These are phyloP conservation scores for Avicennia marina DNA, from an alignment of 257 asterid species.

Conservation along the genomic window DNA sequence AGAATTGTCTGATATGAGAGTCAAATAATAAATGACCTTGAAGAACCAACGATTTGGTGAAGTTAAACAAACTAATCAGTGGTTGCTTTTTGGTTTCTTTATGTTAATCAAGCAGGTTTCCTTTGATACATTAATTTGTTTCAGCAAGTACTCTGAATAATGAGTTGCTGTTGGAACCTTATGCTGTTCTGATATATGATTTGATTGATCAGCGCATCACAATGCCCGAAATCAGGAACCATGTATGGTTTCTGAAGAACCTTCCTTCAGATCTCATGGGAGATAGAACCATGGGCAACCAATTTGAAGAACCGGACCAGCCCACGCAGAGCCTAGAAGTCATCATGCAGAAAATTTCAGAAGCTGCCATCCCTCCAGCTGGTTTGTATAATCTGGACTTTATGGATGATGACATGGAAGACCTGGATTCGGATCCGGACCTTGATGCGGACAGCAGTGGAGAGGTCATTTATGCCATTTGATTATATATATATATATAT, in stretches of 20 bases:
- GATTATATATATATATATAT: too few species aligned
- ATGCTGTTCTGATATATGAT: not conserved
- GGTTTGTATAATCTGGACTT: constrained; percentile 56
- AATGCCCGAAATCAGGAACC: constrained; percentile 66
- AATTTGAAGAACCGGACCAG: constrained; percentile 80
- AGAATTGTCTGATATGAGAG: too few species aligned
- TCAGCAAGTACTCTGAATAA: too few species aligned
- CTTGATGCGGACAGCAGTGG: constrained; percentile 90
- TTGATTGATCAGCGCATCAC: constrained; percentile 27
- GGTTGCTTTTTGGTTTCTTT: too few species aligned
- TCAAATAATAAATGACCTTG: too few species aligned
- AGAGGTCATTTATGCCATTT: constrained; percentile 77
- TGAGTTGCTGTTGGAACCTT: not conserved
- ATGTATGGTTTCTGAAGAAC: constrained; percentile 75
- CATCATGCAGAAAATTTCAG: constrained; percentile 82
- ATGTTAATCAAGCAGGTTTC: too few species aligned
- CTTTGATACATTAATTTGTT: too few species aligned
- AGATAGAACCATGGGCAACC: constrained; percentile 48
- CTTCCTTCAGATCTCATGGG: constrained; percentile 88
- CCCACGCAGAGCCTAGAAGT: constrained; percentile 83
- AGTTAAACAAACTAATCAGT: too few species aligned
- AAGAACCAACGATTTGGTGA: too few species aligned
- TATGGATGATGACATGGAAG: constrained; percentile 82
- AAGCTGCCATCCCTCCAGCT: constrained; percentile 79
- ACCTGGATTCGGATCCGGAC: constrained; percentile 79